These are phyloP conservation scores for Penicillium cinerascens DNA, from an alignment of 495 filamentous ascomycete species.

Conservation along the genomic window DNA sequence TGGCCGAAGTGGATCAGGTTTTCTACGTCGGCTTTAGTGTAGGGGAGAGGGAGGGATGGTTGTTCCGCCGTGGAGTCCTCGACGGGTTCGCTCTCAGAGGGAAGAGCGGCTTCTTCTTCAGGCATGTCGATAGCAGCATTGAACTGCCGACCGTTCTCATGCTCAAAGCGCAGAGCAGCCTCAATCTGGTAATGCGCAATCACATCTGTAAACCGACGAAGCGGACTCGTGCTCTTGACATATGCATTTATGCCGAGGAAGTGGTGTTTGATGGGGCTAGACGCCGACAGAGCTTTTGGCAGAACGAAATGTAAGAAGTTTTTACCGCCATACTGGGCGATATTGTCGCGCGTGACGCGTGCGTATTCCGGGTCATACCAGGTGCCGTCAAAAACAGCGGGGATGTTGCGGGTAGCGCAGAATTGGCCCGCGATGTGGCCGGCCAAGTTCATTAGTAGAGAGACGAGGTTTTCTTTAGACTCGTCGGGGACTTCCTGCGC, in stretches of 20 bases:
- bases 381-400: slow-evolving; percentile 70
- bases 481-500: slow-evolving; percentile 39
- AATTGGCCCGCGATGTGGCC: slow-evolving; percentile 70
- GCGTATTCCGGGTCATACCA: slow-evolving; percentile 56
- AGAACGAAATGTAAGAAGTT: slow-evolving; percentile 30
- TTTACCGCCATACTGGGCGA: slow-evolving; percentile 31
- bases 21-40: slow-evolving; percentile 55
- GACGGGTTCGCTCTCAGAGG: background rate
- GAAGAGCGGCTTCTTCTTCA: background rate
- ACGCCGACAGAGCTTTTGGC: slow-evolving; percentile 50
- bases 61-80: background rate
- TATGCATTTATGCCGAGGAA: slow-evolving; percentile 67
- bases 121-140: slow-evolving; percentile 29
- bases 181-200: slow-evolving; percentile 92
- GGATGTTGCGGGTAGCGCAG: slow-evolving; percentile 71
- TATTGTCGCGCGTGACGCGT: slow-evolving; percentile 34
- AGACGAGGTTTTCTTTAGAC: slow-evolving; percentile 46
- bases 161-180: slow-evolving; percentile 70
- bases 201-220: slow-evolving; percentile 80
- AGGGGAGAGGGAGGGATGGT: slow-evolving; percentile 53
- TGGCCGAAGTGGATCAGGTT: slow-evolving; percentile 31
- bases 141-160: slow-evolving; percentile 49
- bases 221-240: slow-evolving; percentile 76
- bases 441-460: slow-evolving; percentile 73
- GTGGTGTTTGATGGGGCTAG: slow-evolving; percentile 51